A percentile compares a stretch with the other conserved stretches of the same genome.
These are phyloP conservation scores for Lactuca saligna DNA, from an alignment of 129 eudicot species.

Conservation along the genomic window DNA sequence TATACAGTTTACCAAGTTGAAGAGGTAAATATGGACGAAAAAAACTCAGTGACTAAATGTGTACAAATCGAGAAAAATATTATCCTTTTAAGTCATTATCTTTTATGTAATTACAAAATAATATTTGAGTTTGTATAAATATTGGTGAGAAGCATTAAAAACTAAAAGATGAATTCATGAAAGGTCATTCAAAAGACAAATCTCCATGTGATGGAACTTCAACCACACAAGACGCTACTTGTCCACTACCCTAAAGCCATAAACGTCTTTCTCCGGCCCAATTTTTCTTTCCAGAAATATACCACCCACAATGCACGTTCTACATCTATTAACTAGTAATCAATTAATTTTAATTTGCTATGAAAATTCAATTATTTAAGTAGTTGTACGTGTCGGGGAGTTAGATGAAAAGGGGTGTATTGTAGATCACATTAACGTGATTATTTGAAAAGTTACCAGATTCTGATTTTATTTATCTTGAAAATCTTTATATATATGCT, in stretches of 20 bases:
- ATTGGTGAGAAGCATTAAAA: conserved; percentile 1
- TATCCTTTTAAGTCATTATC: too few relatives aligned
- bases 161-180: conserved; percentile 17
- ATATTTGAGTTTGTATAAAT: neutral
- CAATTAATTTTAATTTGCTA: neutral
- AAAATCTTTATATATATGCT: too few relatives aligned
- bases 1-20: too few relatives aligned
- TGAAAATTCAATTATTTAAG: too few relatives aligned
- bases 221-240: conserved; percentile 26
- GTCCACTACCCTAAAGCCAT: conserved; percentile 12
- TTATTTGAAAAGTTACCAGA: too few relatives aligned
- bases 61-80: too few relatives aligned
- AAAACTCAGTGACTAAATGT: too few relatives aligned
- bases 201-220: conserved; percentile 23
- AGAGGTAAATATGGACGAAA: too few relatives aligned
- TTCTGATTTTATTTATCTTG: too few relatives aligned
- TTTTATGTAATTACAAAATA: neutral
- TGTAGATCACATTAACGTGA: too few relatives aligned
- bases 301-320: neutral
- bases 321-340: neutral
- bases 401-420: too few relatives aligned
- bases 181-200: conserved; percentile 16
- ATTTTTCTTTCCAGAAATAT: neutral
- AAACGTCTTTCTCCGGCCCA: neutral
- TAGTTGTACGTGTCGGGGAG: too few relatives aligned